These are phyloP conservation scores for Mycena maculata DNA, from an alignment of 768 basidiomycete genomes.

Conservation along the genomic window DNA sequence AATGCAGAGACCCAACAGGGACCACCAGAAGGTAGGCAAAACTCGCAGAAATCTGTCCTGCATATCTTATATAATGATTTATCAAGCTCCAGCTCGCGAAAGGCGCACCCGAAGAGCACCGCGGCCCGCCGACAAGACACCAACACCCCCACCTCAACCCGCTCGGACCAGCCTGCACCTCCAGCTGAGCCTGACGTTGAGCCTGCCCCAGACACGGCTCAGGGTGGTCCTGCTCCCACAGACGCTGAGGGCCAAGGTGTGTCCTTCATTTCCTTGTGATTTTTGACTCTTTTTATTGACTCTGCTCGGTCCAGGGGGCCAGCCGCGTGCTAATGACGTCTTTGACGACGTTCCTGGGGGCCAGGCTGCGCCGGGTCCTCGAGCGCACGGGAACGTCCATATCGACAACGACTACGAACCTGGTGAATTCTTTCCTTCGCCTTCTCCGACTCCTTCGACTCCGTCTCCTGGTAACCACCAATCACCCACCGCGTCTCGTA, in stretches of 20 bases:
- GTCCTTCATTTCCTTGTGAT: background rate
- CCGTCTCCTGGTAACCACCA: no score
- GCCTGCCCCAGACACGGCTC: no score
- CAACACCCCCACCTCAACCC: background rate
- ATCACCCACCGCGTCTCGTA: no score
- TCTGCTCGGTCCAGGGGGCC: background rate
- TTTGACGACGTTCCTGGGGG: background rate
- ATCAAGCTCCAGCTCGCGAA: background rate
- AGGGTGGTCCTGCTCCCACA: background rate
- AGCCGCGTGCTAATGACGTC: background rate
- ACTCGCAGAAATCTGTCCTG: background rate
- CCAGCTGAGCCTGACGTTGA: background rate
- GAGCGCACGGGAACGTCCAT: background rate
- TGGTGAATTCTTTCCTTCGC: no score
- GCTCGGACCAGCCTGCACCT: background rate
- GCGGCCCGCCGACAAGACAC: conserved; percentile 18
- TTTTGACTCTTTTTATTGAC: background rate
- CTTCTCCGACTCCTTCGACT: no score
- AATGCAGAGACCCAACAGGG: no score
- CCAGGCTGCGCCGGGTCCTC: background rate
- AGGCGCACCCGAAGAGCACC: background rate
- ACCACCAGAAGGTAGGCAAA: no score
- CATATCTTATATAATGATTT: background rate
- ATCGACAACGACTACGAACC: background rate
- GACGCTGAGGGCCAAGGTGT: background rate